Conservation (phyloP, 2,329 filamentous ascomycete genomes). For the Penicillium sp. region DNA sequence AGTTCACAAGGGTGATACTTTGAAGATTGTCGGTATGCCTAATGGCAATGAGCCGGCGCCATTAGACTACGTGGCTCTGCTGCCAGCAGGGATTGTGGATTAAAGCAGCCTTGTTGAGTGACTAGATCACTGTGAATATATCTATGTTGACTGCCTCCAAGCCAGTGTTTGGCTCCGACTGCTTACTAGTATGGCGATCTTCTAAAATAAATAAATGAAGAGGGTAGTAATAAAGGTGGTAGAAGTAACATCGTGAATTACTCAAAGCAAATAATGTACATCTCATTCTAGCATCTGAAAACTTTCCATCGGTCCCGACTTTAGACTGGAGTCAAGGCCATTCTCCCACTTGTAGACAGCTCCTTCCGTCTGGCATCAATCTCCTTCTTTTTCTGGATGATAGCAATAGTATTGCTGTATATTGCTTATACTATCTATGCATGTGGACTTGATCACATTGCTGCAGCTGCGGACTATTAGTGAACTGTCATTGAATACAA, state of each 20-base stretch:
- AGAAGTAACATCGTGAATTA: neutral
- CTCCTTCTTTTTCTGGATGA: neutral
- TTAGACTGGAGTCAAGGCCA: neutral
- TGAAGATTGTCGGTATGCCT: slow-evolving; percentile 57
- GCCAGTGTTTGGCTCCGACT: neutral
- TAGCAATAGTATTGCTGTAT: neutral
- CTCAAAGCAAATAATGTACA: neutral
- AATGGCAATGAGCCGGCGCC: slow-evolving; percentile 63
- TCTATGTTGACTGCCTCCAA: neutral
- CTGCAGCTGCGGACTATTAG: neutral
- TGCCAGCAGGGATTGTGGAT: slow-evolving; percentile 58
- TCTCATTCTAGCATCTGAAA: neutral
- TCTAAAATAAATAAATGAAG: neutral
- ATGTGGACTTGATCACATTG: neutral
- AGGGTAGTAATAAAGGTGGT: neutral
- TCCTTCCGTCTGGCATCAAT: neutral
- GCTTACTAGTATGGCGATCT: too few species aligned
- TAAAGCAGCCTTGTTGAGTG: slow-evolving; percentile 26
- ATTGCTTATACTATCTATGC: neutral
- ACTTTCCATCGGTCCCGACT: slow-evolving; percentile 26
- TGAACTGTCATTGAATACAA: neutral
- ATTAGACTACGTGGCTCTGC: slow-evolving; percentile 63
- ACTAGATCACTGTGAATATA: neutral
- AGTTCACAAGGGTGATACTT: slow-evolving; percentile 49
- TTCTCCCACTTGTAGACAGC: neutral